A percentile compares a stretch with the other conserved stretches of the same genome.
Conservation (phyloP, 2,329 filamentous ascomycete species). For the Colletotrichum noveboracense region DNA sequence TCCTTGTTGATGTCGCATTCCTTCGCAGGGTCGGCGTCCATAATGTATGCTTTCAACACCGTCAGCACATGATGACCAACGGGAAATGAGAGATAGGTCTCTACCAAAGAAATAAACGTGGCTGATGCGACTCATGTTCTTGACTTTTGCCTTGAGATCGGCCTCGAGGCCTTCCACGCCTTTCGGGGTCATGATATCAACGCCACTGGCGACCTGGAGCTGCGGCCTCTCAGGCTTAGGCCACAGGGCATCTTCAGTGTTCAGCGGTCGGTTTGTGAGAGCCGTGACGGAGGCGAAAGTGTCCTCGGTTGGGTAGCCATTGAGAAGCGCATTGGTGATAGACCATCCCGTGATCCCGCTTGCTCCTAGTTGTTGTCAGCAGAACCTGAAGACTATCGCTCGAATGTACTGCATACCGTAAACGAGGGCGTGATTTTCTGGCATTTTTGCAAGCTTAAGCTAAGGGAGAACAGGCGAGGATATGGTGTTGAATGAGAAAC, state of each 20-base stretch:
- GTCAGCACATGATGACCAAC: background rate
- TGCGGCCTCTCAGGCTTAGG: slow-evolving; percentile 28
- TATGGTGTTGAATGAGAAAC: background rate
- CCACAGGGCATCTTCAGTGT: slow-evolving; percentile 31
- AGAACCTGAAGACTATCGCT: background rate
- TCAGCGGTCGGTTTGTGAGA: slow-evolving; percentile 49
- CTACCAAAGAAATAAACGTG: slow-evolving; percentile 48
- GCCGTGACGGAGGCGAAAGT: slow-evolving; percentile 49
- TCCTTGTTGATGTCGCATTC: slow-evolving; percentile 39
- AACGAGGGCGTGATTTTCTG: background rate
- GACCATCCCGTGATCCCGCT: slow-evolving; percentile 55
- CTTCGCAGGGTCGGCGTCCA: slow-evolving; percentile 35
- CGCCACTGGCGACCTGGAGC: slow-evolving; percentile 36
- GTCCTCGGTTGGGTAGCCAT: slow-evolving; percentile 48
- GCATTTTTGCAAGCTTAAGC: background rate
- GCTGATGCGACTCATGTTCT: slow-evolving; percentile 40
- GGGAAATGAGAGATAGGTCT: background rate
- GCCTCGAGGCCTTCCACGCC: slow-evolving; percentile 33
- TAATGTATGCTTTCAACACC: slow-evolving; percentile 35
- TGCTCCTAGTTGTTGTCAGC: background rate
- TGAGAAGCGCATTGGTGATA: slow-evolving; percentile 50
- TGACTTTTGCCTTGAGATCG: slow-evolving; percentile 36
- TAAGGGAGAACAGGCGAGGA: background rate
- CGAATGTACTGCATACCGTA: background rate
- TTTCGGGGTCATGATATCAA: slow-evolving; percentile 36